Percentiles rank a stretch among this genome's conserved stretches.
Conservation (phyloP, 306 rosid species). For the Citrullus amarus region DNA sequence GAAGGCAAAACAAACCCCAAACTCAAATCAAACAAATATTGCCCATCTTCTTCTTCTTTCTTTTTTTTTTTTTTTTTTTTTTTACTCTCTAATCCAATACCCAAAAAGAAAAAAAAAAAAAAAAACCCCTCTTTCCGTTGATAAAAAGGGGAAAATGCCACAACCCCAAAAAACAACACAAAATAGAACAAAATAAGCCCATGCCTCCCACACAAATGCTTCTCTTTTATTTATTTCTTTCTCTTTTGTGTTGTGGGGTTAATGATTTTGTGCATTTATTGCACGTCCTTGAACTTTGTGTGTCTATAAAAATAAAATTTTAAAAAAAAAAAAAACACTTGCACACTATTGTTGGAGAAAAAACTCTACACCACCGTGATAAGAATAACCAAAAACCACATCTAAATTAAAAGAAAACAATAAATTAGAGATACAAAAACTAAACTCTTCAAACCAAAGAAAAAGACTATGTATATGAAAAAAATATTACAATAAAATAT, state of each 20-base stretch:
- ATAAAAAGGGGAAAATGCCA: neutral
- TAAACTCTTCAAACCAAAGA: too few species aligned
- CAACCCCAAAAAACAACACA: neutral
- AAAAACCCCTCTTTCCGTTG: neutral
- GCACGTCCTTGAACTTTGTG: neutral
- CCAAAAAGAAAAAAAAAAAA: neutral
- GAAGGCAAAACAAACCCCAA: neutral
- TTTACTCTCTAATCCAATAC: neutral
- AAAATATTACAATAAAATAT: too few species aligned
- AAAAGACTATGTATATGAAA: too few species aligned
- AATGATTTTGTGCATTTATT: neutral
- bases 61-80: too few species aligned
- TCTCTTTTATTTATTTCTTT: neutral
- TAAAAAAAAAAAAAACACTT: too few species aligned
- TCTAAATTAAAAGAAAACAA: too few species aligned
- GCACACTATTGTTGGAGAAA: too few species aligned
- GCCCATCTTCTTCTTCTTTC: neutral
- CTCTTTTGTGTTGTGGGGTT: neutral
- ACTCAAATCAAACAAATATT: neutral
- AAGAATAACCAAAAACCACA: too few species aligned
- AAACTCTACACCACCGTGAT: too few species aligned
- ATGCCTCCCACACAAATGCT: neutral
- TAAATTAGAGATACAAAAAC: too few species aligned
- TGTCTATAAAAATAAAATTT: neutral
- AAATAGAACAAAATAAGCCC: neutral